These are phyloP conservation scores for Pleurotus sapidus DNA, from an alignment of 768 basidiomycete species.

Conservation along the genomic window DNA sequence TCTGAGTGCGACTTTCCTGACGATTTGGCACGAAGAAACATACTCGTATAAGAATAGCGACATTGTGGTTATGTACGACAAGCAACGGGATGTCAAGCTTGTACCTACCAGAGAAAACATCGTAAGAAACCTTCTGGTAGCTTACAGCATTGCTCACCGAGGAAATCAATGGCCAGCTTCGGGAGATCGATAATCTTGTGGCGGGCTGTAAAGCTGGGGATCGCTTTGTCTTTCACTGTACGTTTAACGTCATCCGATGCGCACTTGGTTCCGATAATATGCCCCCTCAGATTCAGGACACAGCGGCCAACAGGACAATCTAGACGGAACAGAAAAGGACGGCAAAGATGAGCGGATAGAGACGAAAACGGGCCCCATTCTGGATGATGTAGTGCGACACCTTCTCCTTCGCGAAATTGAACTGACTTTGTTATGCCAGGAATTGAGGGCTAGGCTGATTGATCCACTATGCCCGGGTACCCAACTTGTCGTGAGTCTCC, in stretches of 20 bases:
- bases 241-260: conserved; percentile 10
- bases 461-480: conserved; percentile 18
- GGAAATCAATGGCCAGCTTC: conserved; percentile 24
- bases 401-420: background rate
- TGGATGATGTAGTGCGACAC: conserved; percentile 1
- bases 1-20: background rate
- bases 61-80: conserved; percentile 43
- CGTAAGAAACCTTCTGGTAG: conserved; percentile 23
- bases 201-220: conserved; percentile 43
- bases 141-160: background rate
- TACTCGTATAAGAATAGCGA: conserved; percentile 36
- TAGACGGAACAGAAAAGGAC: conserved; percentile 36
- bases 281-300: conserved; percentile 39
- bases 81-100: conserved; percentile 19
- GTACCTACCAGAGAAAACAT: conserved; percentile 44
- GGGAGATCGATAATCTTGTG: conserved; percentile 42
- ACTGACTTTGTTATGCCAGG: conserved; percentile 9
- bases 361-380: background rate
- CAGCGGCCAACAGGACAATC: conserved; percentile 30
- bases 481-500: conserved; percentile 12
- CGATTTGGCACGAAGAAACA: conserved; percentile 17
- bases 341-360: conserved; percentile 38
- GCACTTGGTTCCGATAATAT: too few relatives aligned
- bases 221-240: conserved; percentile 58
- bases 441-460: conserved; percentile 16